These are phyloP conservation scores for Hemileccinum impolitum DNA, from an alignment of 768 basidiomycete species.

Conservation along the genomic window DNA sequence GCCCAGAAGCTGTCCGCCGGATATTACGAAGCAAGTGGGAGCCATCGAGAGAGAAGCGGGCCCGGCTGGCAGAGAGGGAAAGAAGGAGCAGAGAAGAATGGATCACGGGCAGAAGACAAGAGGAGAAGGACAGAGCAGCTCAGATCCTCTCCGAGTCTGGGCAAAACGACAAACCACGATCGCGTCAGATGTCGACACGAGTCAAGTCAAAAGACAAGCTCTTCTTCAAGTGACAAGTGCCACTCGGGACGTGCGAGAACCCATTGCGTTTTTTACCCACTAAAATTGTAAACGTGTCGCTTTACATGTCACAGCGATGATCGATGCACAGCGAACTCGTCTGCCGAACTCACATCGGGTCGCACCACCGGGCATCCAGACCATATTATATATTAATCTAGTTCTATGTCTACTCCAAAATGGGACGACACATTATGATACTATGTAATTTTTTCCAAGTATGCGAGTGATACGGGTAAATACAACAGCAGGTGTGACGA, in stretches of 20 bases:
- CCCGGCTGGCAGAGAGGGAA: constrained; percentile 49
- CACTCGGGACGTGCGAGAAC: not conserved
- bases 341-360: no score
- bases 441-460: constrained; percentile 10
- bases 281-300: not conserved
- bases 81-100: constrained; percentile 41
- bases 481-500: constrained; percentile 9
- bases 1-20: constrained; percentile 75
- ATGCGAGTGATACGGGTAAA: constrained; percentile 4
- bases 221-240: constrained; percentile 37
- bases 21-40: constrained; percentile 76
- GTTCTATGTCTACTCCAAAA: constrained; percentile 2
- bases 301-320: constrained; percentile 7
- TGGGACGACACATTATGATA: constrained; percentile 9
- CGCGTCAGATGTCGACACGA: constrained; percentile 19
- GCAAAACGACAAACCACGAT: constrained; percentile 11
- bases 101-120: constrained; percentile 36
- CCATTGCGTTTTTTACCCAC: not conserved
- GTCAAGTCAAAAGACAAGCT: constrained; percentile 35
- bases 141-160: constrained; percentile 29
- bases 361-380: no score
- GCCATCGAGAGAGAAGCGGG: constrained; percentile 52
- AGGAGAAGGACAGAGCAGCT: constrained; percentile 39
- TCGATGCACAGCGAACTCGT: constrained; percentile 3
- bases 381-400: no score